These are phyloP conservation scores for Apostasia shenzhenica DNA, from an alignment of 106 monocot species.

Conservation along the genomic window DNA sequence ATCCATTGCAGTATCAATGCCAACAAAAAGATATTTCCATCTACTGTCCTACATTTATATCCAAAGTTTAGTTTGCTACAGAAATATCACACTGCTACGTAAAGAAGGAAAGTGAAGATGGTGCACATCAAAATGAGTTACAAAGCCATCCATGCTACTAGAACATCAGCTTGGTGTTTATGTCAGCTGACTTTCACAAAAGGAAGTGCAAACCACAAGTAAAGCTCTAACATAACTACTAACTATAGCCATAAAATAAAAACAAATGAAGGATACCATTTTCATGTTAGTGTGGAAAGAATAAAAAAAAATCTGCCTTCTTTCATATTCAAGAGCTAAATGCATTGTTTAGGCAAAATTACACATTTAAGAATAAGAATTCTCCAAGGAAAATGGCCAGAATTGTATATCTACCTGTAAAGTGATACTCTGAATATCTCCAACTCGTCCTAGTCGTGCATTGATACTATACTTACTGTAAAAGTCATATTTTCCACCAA, in stretches of 20 bases:
- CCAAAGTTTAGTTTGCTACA: background rate
- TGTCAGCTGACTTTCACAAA: background rate
- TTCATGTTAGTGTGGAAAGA: background rate
- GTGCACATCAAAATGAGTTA: background rate
- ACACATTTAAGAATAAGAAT: background rate
- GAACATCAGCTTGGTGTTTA: background rate
- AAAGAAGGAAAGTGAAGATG: background rate
- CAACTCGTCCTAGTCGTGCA: slow-evolving; percentile 31
- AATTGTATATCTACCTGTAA: slow-evolving; percentile 33
- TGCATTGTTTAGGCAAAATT: background rate
- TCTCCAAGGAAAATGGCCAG: background rate
- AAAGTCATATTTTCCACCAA: slow-evolving; percentile 65
- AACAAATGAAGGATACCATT: background rate
- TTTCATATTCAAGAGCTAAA: background rate
- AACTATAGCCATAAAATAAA: background rate
- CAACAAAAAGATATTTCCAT: slow-evolving; percentile 86
- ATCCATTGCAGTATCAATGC: slow-evolving; percentile 73
- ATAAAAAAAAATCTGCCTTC: background rate
- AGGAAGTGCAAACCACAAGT: background rate
- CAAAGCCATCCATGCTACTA: too few relatives aligned
- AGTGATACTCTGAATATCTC: slow-evolving; percentile 70
- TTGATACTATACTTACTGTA: slow-evolving; percentile 84
- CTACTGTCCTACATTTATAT: slow-evolving; percentile 42
- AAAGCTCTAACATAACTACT: background rate
- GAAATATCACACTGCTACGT: background rate